A percentile compares a stretch with the other conserved stretches of the same genome.
Evolutionary conservation across 2,329 filamentous ascomycete species (phyloP).

Genomic region (Phaeomoniella chlamydospora): DNA sequence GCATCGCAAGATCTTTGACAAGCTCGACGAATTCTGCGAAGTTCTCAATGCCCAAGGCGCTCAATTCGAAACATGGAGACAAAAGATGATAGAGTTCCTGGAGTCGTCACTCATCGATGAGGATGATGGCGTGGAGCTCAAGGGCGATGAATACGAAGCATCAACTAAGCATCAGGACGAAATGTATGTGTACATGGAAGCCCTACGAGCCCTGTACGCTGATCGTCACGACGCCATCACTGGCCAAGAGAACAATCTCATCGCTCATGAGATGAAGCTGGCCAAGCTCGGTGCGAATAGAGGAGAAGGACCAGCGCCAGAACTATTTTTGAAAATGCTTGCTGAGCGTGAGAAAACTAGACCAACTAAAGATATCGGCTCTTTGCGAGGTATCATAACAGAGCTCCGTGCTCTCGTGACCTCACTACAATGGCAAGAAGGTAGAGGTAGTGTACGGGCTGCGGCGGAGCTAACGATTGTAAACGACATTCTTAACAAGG

Average conservation of each 20-base stretch:
- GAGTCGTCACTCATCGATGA: conserved; percentile 68
- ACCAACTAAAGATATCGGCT: conserved; percentile 36
- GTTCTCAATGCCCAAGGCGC: conserved; percentile 59
- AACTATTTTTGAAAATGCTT: conserved; percentile 39
- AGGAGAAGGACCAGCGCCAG: conserved; percentile 57
- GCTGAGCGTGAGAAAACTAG: conserved; percentile 28
- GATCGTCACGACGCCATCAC: conserved; percentile 67
- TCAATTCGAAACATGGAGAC: conserved; percentile 60
- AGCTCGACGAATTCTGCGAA: conserved; percentile 48
- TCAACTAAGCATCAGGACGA: conserved; percentile 82
- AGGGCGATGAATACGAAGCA: conserved; percentile 79
- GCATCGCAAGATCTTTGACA: conserved; percentile 49
- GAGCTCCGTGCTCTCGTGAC: conserved; percentile 52
- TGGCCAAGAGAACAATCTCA: conserved; percentile 60
- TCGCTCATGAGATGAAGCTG: conserved; percentile 55
- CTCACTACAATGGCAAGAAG: conserved; percentile 43
- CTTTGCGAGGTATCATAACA: conserved; percentile 55
- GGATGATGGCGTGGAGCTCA: conserved; percentile 58
- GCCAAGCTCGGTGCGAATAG: conserved; percentile 47
- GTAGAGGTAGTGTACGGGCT: conserved; percentile 39
- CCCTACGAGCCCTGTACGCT: conserved; percentile 58
- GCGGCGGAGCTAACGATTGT: conserved; percentile 51
- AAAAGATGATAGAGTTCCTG: conserved; percentile 57
- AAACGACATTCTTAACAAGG: conserved; percentile 44
- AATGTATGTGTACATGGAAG: conserved; percentile 73